phyloP scores from a whole-genome alignment of 352 stramenopile genomes.

The Pythium myriotylum region DNA sequence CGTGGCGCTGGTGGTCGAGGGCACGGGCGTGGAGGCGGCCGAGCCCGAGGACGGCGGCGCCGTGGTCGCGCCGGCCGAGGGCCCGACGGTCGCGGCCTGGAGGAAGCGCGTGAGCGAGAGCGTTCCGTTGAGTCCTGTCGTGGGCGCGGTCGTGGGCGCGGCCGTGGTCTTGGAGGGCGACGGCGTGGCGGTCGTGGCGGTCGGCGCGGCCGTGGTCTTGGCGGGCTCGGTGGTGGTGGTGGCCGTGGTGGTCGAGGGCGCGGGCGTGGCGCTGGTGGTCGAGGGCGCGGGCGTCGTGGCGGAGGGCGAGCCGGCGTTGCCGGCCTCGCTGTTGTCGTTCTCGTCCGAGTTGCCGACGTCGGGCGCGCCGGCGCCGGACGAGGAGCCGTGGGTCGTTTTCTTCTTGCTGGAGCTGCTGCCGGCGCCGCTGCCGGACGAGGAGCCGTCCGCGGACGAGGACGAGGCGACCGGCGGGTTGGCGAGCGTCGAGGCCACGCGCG shows the following conservation, averaged over 20 bases:
- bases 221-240: constrained; percentile 23
- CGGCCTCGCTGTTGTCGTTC: constrained; percentile 30
- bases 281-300: constrained; percentile 22
- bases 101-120: background rate
- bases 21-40: constrained; percentile 5
- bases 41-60: background rate
- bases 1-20: background rate
- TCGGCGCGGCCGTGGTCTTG: constrained; percentile 9
- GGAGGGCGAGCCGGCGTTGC: constrained; percentile 20
- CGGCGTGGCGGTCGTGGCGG: constrained; percentile 10
- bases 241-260: constrained; percentile 24
- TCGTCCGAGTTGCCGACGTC: constrained; percentile 27
- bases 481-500: constrained; percentile 59
- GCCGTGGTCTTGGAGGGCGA: constrained; percentile 20
- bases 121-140: background rate
- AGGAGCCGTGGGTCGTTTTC: constrained; percentile 23
- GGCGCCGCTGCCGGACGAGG: constrained; percentile 14
- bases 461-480: constrained; percentile 54
- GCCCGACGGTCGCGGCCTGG: background rate
- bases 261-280: constrained; percentile 24
- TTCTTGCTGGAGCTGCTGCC: constrained; percentile 32
- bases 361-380: constrained; percentile 9
- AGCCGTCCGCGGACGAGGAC: constrained; percentile 23
- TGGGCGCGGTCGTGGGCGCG: background rate
- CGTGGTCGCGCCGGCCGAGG: constrained; percentile 1